Conservation (phyloP, 352 stramenopile species). For the Phytophthora palmivora region DNA sequence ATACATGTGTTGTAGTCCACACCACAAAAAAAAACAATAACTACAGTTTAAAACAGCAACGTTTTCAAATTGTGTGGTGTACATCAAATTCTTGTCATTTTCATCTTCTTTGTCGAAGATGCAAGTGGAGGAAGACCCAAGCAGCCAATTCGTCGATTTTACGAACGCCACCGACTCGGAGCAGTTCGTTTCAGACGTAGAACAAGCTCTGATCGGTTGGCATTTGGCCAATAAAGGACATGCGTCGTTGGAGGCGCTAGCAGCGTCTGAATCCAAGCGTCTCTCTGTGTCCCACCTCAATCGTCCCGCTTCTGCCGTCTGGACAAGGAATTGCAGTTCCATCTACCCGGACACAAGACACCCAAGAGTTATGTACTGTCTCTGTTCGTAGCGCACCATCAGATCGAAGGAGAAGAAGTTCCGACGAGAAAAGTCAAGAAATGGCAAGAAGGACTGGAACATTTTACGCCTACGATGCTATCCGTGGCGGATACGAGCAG, state of each 20-base stretch:
- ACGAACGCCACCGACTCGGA: slow-evolving; percentile 85
- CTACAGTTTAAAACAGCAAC: too few species aligned
- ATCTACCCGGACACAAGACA: slow-evolving; percentile 11
- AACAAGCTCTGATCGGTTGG: slow-evolving; percentile 80
- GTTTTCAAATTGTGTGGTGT: not conserved
- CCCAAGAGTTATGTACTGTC: slow-evolving; percentile 56
- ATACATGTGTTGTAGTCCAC: too few species aligned
- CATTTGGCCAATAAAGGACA: slow-evolving; percentile 73
- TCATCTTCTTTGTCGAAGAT: too few species aligned
- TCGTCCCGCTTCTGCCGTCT: slow-evolving; percentile 17
- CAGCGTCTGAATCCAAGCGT: slow-evolving; percentile 6
- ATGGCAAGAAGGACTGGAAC: slow-evolving; percentile 71
- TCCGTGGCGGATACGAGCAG: slow-evolving; percentile 56
- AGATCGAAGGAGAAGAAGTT: not conserved
- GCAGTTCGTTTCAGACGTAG: slow-evolving; percentile 79
- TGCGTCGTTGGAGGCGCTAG: slow-evolving; percentile 49
- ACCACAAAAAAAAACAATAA: too few species aligned
- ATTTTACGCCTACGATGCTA: slow-evolving; percentile 86
- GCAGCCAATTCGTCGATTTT: slow-evolving; percentile 88
- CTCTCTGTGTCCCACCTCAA: not conserved
- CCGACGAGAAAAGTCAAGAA: slow-evolving; percentile 39
- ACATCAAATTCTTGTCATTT: not conserved
- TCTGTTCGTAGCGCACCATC: slow-evolving; percentile 43
- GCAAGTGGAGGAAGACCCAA: slow-evolving; percentile 85
- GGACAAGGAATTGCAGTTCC: slow-evolving; percentile 47